phyloP scores from a whole-genome alignment of 352 stramenopile genomes.

The Pelagophyceae sp. region DNA sequence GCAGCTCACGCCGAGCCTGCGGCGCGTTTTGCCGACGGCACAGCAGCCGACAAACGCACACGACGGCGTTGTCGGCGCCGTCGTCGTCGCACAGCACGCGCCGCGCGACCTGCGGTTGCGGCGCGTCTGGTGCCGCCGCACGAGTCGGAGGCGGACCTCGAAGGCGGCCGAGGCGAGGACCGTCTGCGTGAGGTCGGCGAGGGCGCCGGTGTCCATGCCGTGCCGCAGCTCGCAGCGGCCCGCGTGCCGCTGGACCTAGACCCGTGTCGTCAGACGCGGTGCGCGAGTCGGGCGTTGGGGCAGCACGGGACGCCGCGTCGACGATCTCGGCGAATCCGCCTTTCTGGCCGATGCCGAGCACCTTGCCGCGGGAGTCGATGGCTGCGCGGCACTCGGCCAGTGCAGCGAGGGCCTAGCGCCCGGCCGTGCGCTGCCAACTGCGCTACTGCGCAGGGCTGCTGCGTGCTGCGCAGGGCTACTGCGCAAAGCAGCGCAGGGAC shows the following conservation, averaged over 20 bases:
- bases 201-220: background rate
- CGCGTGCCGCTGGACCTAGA: background rate
- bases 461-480: no score
- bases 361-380: background rate
- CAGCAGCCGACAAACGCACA: no score
- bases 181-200: background rate
- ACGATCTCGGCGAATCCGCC: background rate
- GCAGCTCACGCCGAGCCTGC: background rate
- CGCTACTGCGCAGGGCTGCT: no score
- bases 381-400: background rate
- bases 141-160: no score
- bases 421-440: no score
- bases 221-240: background rate
- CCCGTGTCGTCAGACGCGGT: no score
- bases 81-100: background rate
- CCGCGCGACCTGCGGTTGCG: no score
- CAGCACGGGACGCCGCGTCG: no score
- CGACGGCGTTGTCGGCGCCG: background rate
- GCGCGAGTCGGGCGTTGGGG: no score
- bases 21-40: no score
- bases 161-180: background rate
- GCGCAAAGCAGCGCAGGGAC: no score
- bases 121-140: no score
- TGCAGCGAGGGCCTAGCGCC: background rate
- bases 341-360: background rate